Percentiles rank a stretch among this genome's conserved stretches.
Evolutionary conservation across 345 rosid species (phyloP).

Genomic region (Limnanthes douglasii): DNA sequence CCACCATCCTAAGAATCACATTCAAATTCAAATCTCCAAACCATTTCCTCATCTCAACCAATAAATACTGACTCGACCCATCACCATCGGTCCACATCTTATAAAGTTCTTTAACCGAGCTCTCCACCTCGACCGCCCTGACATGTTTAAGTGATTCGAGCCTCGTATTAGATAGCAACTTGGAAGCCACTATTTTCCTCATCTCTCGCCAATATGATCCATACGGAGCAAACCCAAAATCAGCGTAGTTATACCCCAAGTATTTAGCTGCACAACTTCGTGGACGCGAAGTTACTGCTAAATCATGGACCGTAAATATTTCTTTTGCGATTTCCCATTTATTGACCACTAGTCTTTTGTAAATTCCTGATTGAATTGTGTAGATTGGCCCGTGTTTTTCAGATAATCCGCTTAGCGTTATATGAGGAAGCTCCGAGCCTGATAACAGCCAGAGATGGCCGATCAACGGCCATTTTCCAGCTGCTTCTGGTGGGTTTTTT

Average conservation of each 20-base stretch:
- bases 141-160: conserved; percentile 35
- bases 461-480: conserved; percentile 35
- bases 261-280: conserved; percentile 26
- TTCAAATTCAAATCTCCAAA: conserved; percentile 25
- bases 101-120: conserved; percentile 24
- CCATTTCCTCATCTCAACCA: conserved; percentile 29
- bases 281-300: conserved; percentile 43
- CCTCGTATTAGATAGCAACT: conserved; percentile 44
- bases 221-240: conserved; percentile 49
- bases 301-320: conserved; percentile 48
- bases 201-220: conserved; percentile 51
- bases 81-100: conserved; percentile 10
- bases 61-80: conserved; percentile 8
- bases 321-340: conserved; percentile 33
- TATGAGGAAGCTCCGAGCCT: conserved; percentile 22
- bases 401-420: conserved; percentile 26
- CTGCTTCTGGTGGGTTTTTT: conserved; percentile 26
- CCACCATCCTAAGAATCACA: conserved; percentile 27
- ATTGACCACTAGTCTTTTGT: conserved; percentile 25
- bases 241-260: conserved; percentile 51
- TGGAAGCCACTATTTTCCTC: conserved; percentile 43
- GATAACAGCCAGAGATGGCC: conserved; percentile 38
- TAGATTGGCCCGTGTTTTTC: conserved; percentile 35
- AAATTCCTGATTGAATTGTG: conserved; percentile 26
- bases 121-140: too few relatives aligned